Evolutionary conservation across 2,329 filamentous ascomycete species (phyloP).

Genomic region (Xylaria sp.): DNA sequence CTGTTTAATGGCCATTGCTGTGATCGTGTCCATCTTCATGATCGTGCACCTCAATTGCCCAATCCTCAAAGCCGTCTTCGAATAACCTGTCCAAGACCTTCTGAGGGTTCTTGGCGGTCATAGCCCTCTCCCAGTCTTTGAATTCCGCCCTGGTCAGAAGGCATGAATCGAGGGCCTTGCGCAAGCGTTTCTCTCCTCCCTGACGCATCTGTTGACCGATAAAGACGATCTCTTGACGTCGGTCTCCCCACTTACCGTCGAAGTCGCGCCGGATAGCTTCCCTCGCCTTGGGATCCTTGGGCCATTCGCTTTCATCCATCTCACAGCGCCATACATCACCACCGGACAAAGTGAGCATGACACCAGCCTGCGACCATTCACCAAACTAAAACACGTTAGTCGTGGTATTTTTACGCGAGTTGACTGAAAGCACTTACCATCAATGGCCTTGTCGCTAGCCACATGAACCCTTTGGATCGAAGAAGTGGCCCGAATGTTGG

Average conservation of each 20-base stretch:
- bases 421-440: constrained; percentile 36
- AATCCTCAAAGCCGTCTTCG: constrained; percentile 43
- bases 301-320: constrained; percentile 57
- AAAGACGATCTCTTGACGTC: constrained; percentile 74
- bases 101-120: constrained; percentile 33
- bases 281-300: constrained; percentile 54
- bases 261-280: constrained; percentile 57
- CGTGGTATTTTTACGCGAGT: not conserved
- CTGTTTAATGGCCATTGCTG: not conserved
- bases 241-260: constrained; percentile 68
- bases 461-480: constrained; percentile 68
- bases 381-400: constrained; percentile 48
- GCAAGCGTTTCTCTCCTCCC: constrained; percentile 49
- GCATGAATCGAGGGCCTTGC: constrained; percentile 62
- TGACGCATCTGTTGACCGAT: constrained; percentile 70
- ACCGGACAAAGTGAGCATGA: constrained; percentile 65
- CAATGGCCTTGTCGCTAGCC: constrained; percentile 62
- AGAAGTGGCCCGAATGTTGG: constrained; percentile 61
- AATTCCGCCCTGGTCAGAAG: constrained; percentile 67
- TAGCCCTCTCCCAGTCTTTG: constrained; percentile 42
- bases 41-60: constrained; percentile 40
- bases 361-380: constrained; percentile 69
- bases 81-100: constrained; percentile 37
- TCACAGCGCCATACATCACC: constrained; percentile 66
- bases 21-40: constrained; percentile 32